Base-by-base conservation (phyloP, 148 eudicot species). In the Drosera capensis region DNA sequence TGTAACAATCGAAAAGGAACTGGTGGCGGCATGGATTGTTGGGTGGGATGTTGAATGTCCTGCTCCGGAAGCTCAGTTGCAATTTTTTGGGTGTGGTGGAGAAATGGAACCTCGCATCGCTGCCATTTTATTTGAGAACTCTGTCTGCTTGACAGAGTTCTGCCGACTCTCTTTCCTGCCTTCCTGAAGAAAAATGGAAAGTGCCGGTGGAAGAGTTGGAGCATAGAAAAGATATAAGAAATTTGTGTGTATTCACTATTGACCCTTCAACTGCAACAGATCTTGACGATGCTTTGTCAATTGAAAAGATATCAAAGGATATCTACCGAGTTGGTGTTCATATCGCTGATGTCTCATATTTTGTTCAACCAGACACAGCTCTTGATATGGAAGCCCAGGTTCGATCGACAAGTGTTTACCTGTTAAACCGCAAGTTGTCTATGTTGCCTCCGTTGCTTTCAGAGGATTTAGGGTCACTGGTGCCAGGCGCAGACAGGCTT, bases 211-310 rank as follows among this genome's bases (percentile, higher is more conserved):
- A 46, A 50, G 94, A 88, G 66, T 42, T 74, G 14, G 26, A 55
- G 26, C 43, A 21, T 29, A 70, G 97, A 55, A 77, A 59, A 54
- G 97, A 88, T 63, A 58, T 88, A 36, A 80, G 97, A 64, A 71
- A 78, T 45, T 46, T 71, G 30, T 88, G 97, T 59, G 45, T 80
- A 20, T 80, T 84, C 68, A 77, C 97, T 8, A 84, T 88, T 35
- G 97, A 88, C 56, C 92, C 97, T 30, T 43, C 80, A 23, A 72
- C 79, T 47, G 92, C 97, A 24, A 70, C 87, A n/a, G 97, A 88
- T 67, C 77, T 83, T 23, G 97, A 88, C 61, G 97, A 88, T 67
- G 97, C 94, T 18, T 60, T 88, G 18, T 88, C 97, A 16, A 63
- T 84, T 39, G 81, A 88, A 60, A 82, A 42, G 68, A 23, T 78